phyloP scores from a whole-genome alignment of 2,329 filamentous ascomycete species.

The Xylaria sp. region DNA sequence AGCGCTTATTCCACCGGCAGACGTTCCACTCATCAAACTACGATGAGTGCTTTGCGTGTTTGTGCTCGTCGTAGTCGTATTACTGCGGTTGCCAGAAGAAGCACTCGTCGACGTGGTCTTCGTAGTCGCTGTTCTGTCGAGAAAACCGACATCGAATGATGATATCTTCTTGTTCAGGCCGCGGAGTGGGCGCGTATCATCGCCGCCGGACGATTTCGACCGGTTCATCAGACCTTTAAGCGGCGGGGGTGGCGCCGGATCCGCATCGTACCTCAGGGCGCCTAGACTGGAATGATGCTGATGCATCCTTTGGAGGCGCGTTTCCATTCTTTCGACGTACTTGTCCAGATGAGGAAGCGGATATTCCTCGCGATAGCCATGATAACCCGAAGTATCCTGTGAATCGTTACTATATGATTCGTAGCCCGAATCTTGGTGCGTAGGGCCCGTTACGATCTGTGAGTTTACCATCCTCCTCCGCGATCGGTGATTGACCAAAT shows the following conservation, averaged over 20 bases:
- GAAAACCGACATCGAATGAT: slow-evolving; percentile 68
- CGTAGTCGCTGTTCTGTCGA: slow-evolving; percentile 78
- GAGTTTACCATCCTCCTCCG: slow-evolving; percentile 44
- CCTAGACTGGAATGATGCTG: slow-evolving; percentile 47
- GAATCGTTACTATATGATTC: slow-evolving; percentile 54
- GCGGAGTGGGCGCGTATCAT: slow-evolving; percentile 36
- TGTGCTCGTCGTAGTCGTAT: slow-evolving; percentile 56
- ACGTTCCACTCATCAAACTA: slow-evolving; percentile 90
- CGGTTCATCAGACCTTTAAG: slow-evolving; percentile 51
- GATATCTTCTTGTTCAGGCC: slow-evolving; percentile 63
- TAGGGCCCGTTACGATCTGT: slow-evolving; percentile 69
- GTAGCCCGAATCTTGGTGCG: slow-evolving; percentile 55
- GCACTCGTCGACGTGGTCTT: slow-evolving; percentile 81
- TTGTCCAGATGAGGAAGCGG: slow-evolving; percentile 69
- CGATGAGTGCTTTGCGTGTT: slow-evolving; percentile 74
- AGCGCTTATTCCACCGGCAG: slow-evolving; percentile 84
- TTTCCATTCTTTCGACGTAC: slow-evolving; percentile 91
- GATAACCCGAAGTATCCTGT: slow-evolving; percentile 41
- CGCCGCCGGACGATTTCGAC: slow-evolving; percentile 55
- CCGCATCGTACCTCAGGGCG: slow-evolving; percentile 34
- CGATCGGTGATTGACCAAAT: slow-evolving; percentile 44
- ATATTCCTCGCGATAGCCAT: slow-evolving; percentile 43
- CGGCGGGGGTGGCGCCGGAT: slow-evolving; percentile 27
- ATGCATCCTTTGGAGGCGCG: slow-evolving; percentile 67
- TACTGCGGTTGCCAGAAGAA: slow-evolving; percentile 66